Conservation (phyloP, 306 rosid genomes). For the Elaeagnus macrophylla region DNA sequence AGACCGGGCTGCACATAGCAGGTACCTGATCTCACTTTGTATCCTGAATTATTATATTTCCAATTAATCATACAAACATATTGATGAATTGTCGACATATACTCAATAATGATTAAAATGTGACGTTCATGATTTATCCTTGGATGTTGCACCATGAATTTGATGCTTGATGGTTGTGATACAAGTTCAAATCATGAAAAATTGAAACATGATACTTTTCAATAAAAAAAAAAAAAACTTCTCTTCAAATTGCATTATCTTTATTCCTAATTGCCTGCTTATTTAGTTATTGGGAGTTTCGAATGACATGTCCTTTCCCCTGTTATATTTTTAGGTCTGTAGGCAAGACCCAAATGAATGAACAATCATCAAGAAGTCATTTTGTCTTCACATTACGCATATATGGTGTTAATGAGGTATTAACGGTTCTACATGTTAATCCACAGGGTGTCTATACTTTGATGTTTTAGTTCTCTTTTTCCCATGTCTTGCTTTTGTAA, state of each 20-base stretch:
- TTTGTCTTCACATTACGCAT: constrained; percentile 92
- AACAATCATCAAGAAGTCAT: constrained; percentile 96
- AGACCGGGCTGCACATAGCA: constrained; percentile 81
- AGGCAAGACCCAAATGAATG: constrained; percentile 97
- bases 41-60: neutral
- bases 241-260: too few relatives aligned
- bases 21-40: constrained; percentile 26
- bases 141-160: too few relatives aligned
- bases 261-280: too few relatives aligned
- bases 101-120: too few relatives aligned
- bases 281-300: too few relatives aligned
- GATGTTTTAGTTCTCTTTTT: neutral
- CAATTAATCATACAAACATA: neutral
- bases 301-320: constrained; percentile 14
- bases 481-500: constrained; percentile 5
- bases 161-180: too few relatives aligned
- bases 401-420: constrained; percentile 85
- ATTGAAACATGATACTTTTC: too few relatives aligned
- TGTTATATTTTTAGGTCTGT: constrained; percentile 49
- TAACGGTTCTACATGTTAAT: neutral
- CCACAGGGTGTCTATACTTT: neutral
- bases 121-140: too few relatives aligned
- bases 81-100: neutral
- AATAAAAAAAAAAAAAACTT: too few relatives aligned
- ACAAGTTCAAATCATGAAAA: too few relatives aligned